Percentiles rank a stretch among this genome's conserved stretches.
phyloP scores from a whole-genome alignment of 177 flowering plant genomes.

The Vitis hybrid region DNA sequence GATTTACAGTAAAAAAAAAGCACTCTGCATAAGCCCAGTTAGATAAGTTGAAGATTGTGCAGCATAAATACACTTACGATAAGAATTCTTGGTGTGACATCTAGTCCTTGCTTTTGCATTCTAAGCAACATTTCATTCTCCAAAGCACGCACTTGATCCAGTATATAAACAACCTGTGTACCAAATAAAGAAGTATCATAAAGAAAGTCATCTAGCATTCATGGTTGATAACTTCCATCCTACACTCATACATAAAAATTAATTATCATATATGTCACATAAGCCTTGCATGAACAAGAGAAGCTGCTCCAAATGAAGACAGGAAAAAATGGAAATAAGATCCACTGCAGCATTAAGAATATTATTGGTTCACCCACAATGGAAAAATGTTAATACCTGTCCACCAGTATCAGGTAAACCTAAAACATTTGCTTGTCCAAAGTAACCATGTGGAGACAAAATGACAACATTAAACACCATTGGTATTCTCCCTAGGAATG shows the following conservation, averaged over 20 bases:
- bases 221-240: too few relatives aligned
- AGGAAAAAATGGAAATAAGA: neutral
- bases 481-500: slow-evolving; percentile 86
- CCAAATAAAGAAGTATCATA: neutral
- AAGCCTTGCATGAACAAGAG: neutral
- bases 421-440: slow-evolving; percentile 96
- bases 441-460: slow-evolving; percentile 93
- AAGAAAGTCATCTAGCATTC: too few relatives aligned
- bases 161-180: slow-evolving; percentile 82
- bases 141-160: slow-evolving; percentile 97
- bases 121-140: slow-evolving; percentile 88
- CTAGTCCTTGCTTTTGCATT: slow-evolving; percentile 77
- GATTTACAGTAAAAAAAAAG: neutral
- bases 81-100: slow-evolving; percentile 78
- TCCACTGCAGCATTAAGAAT: neutral
- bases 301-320: neutral
- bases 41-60: neutral
- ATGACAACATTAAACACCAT: slow-evolving; percentile 98
- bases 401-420: slow-evolving; percentile 99
- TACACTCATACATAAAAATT: too few relatives aligned
- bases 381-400: slow-evolving; percentile 53
- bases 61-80: slow-evolving; percentile 47
- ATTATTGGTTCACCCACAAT: neutral
- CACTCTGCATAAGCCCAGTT: neutral
- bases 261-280: too few relatives aligned